Evolutionary conservation across 306 rosid genomes (phyloP), one percentile per base, ranked within the genome.

Genomic region (Casuarina equisetifolia): DNA sequence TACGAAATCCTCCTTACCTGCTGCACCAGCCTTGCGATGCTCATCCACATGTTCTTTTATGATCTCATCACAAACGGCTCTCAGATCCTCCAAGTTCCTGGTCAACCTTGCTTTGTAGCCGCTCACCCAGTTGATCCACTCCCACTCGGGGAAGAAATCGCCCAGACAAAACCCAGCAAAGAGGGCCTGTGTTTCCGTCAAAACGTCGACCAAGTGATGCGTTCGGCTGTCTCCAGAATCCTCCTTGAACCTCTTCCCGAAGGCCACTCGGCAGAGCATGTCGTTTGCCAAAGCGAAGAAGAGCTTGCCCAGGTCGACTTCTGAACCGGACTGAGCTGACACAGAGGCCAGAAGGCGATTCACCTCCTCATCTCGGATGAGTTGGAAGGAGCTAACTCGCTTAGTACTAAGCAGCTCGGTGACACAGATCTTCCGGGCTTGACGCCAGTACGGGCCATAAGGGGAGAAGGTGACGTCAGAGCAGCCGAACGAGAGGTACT

Each of bases 401-500:
- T 73, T 79, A 15, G 83, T 68, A 63, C 82, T 85, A 39, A 82
- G 80, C 48, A 85, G 43, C 84, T 82, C 84, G 54, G 79, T 52
- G 69, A 82, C 83, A 78, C 82, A 82, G 19, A 82, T 73, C 42
- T 85, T 85, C 9, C 85, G 50, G 32, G 76, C 78, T 13, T 82
- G 82, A 74, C 88, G 76, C 88, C 88, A 85, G 77, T 85, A 82
- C 2, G 89, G 79, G 3, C 86, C 84, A 75, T 82, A 76, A 50
- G 84, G 84, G 13, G 89, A 85, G 84, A 82, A 85, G 17, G 75
- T 83, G 13, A 85, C 72, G 69, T 85, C 86, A 11, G 86, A 82
- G 81, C 84, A 79, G 42, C 81, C 81, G 69, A 82, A 85, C 48
- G 85, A 85, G 75, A 85, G 80, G 82, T 80, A 82, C 81, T 79